These are phyloP conservation scores for Xylariomycetidae sp. DNA, from an alignment of 2,329 filamentous ascomycete species.

Conservation along the genomic window DNA sequence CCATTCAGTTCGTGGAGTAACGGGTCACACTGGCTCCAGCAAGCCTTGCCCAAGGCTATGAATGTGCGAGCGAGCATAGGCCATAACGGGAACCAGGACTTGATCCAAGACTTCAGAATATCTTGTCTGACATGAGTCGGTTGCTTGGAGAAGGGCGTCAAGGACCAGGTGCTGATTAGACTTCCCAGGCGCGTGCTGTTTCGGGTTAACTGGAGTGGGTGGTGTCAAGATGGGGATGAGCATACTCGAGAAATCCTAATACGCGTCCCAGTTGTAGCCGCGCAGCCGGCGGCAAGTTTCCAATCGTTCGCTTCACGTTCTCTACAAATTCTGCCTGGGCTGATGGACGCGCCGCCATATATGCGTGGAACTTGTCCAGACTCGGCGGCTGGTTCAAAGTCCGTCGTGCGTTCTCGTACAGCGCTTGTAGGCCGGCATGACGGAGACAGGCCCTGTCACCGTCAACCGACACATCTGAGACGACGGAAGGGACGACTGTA, in stretches of 20 bases:
- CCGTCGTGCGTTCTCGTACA: too few relatives aligned
- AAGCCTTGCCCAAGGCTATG: conserved; percentile 2
- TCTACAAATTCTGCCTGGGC: too few relatives aligned
- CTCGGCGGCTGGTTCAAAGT: too few relatives aligned
- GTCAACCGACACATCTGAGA: too few relatives aligned
- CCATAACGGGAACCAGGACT: conserved; percentile 4
- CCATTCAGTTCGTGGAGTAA: conserved; percentile 3
- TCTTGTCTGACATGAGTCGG: conserved; percentile 1
- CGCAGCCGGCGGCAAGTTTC: not conserved
- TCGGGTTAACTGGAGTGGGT: too few relatives aligned
- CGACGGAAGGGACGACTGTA: too few relatives aligned
- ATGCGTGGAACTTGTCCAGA: too few relatives aligned
- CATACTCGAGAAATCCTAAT: conserved; percentile 2
- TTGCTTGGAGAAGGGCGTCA: conserved; percentile 4
- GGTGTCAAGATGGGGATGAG: not conserved
- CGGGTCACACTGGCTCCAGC: conserved; percentile 5
- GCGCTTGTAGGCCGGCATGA: too few relatives aligned
- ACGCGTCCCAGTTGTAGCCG: conserved; percentile 1
- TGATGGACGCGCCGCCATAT: too few relatives aligned
- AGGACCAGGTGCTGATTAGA: conserved; percentile 6
- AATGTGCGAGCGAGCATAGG: conserved; percentile 4
- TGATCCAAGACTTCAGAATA: conserved; percentile 5
- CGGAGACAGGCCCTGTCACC: too few relatives aligned
- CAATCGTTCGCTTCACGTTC: conserved; percentile 1
- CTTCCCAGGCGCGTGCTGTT: conserved; percentile 6